These are phyloP conservation scores for Pseudohalonectria lignicola DNA, from an alignment of 2,329 filamentous ascomycete species.

Conservation along the genomic window DNA sequence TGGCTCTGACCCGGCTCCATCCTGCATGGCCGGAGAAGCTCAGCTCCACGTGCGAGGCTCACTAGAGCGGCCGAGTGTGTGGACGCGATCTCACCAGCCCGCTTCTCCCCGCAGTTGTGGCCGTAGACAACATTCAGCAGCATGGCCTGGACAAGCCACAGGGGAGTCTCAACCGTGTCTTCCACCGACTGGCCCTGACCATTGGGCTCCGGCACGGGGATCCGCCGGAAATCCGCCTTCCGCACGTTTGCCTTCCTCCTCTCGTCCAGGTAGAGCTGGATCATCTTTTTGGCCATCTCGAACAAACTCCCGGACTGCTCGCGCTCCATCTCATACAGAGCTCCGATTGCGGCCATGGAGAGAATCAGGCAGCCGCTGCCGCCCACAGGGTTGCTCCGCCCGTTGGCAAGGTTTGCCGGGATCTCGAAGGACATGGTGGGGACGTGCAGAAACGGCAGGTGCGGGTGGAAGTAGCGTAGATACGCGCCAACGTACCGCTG, in stretches of 20 bases:
- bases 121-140: conserved; percentile 91
- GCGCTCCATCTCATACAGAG: conserved; percentile 76
- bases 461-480: conserved; percentile 85
- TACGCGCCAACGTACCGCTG: conserved; percentile 87
- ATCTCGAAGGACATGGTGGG: conserved; percentile 86
- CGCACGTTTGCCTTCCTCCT: conserved; percentile 74
- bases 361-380: conserved; percentile 80
- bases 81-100: conserved; percentile 80
- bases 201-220: conserved; percentile 18
- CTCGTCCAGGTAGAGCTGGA: conserved; percentile 85
- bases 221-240: conserved; percentile 46
- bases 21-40: conserved; percentile 43
- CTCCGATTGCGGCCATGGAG: conserved; percentile 68
- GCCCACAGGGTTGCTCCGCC: conserved; percentile 30
- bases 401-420: conserved; percentile 36
- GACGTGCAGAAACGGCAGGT: conserved; percentile 88
- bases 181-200: conserved; percentile 31
- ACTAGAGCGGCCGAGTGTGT: conserved; percentile 87
- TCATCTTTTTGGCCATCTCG: conserved; percentile 90
- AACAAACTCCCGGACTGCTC: conserved; percentile 75
- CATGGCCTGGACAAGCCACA: conserved; percentile 97
- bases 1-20: conserved; percentile 29
- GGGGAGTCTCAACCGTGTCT: conserved; percentile 61
- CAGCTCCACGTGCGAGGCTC: conserved; percentile 82
- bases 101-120: conserved; percentile 87